Evolutionary conservation across 495 filamentous ascomycete genomes (phyloP).

Genomic region (Beverwykella pulmonaria): DNA sequence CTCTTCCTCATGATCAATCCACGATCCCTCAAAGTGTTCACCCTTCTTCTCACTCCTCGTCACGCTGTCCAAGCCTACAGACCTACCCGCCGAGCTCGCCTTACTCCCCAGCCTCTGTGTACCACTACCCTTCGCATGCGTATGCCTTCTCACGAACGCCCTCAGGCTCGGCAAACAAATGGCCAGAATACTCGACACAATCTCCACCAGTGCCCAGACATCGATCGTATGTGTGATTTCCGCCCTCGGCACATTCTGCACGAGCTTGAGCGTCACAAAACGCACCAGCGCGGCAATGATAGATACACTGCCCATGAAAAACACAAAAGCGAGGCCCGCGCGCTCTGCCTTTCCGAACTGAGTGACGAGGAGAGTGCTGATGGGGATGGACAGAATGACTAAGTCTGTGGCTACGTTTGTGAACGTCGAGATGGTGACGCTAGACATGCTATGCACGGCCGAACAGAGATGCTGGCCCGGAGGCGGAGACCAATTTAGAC

Average conservation of each 20-base stretch:
- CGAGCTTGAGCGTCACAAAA: constrained; percentile 40
- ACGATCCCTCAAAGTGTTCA: not conserved
- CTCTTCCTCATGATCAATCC: not conserved
- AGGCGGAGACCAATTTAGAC: constrained; percentile 41
- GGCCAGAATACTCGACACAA: constrained; percentile 37
- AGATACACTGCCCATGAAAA: constrained; percentile 44
- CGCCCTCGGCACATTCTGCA: constrained; percentile 40
- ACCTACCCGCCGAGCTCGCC: not conserved
- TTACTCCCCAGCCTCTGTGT: not conserved
- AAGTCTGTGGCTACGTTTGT: constrained; percentile 38
- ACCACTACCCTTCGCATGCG: not conserved
- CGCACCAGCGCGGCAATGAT: constrained; percentile 46
- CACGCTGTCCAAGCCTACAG: not conserved
- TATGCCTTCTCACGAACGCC: constrained; percentile 5
- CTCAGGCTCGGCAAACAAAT: constrained; percentile 29
- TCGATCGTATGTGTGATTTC: constrained; percentile 47
- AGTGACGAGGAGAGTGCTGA: constrained; percentile 25
- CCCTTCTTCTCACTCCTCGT: not conserved
- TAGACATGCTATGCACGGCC: constrained; percentile 43
- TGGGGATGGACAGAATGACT: constrained; percentile 38
- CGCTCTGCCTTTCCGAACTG: constrained; percentile 38
- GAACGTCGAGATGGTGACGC: constrained; percentile 43
- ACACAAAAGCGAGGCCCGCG: constrained; percentile 42
- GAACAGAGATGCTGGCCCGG: constrained; percentile 41
- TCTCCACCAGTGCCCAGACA: constrained; percentile 47